Percentiles rank a stretch among this genome's conserved stretches.
phyloP scores from a whole-genome alignment of 495 filamentous ascomycete genomes.

The Aspergillus biplanus region DNA sequence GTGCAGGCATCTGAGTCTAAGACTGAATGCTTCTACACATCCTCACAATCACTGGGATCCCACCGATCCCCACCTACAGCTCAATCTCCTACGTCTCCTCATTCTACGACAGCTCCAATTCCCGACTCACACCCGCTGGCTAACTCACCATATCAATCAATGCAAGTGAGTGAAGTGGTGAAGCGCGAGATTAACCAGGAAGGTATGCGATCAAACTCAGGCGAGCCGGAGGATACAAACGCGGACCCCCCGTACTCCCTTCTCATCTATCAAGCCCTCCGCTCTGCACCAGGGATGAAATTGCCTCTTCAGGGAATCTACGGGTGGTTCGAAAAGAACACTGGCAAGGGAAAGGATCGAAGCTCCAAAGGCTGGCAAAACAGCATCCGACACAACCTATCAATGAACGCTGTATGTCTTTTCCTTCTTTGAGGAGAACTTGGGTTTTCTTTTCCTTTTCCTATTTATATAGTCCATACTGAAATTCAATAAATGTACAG shows the following conservation, averaged over 20 bases:
- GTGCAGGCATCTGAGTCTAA: slow-evolving; percentile 9
- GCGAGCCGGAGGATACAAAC: slow-evolving; percentile 38
- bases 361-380: slow-evolving; percentile 90
- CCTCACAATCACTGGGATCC: slow-evolving; percentile 14
- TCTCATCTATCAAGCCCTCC: slow-evolving; percentile 78
- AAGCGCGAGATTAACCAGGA: slow-evolving; percentile 13
- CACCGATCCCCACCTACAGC: slow-evolving; percentile 13
- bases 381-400: slow-evolving; percentile 94
- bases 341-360: slow-evolving; percentile 67
- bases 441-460: slow-evolving; percentile 8
- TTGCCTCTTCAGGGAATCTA: slow-evolving; percentile 89
- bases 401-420: slow-evolving; percentile 87
- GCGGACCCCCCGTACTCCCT: slow-evolving; percentile 75
- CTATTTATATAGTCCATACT: slow-evolving; percentile 12
- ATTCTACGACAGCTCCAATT: slow-evolving; percentile 14
- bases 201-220: slow-evolving; percentile 25
- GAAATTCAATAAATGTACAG: slow-evolving; percentile 39
- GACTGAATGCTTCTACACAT: slow-evolving; percentile 13
- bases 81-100: slow-evolving; percentile 12
- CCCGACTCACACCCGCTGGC: slow-evolving; percentile 32
- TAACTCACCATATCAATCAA: slow-evolving; percentile 29
- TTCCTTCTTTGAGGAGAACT: slow-evolving; percentile 12
- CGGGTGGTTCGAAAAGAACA: slow-evolving; percentile 83
- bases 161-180: slow-evolving; percentile 19
- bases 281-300: slow-evolving; percentile 60